phyloP scores from a whole-genome alignment of 2,329 filamentous ascomycete species.

The Zymoseptoria crescenta region DNA sequence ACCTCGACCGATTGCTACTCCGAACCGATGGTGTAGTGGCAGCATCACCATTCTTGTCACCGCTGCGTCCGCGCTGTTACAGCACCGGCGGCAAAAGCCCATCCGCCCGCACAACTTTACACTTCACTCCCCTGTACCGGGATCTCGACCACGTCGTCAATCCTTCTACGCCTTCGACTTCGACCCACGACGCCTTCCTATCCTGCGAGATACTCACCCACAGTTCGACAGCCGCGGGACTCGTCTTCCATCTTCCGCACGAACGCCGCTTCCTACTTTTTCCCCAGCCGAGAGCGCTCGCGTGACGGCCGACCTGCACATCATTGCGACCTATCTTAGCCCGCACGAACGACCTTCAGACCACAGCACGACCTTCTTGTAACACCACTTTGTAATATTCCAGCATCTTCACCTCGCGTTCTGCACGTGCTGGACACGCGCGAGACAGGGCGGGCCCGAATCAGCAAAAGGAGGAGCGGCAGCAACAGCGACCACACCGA shows the following conservation, averaged over 20 bases:
- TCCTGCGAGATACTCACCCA: neutral
- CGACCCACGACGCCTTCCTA: neutral
- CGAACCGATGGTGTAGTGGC: neutral
- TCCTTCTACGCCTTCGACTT: neutral
- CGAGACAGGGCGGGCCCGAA: neutral
- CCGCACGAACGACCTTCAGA: neutral
- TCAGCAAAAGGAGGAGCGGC: neutral
- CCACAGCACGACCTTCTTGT: constrained; percentile 1
- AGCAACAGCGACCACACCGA: neutral
- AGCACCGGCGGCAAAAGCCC: neutral
- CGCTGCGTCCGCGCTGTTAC: neutral
- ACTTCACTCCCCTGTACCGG: neutral
- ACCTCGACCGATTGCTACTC: neutral
- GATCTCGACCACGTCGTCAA: neutral
- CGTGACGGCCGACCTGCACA: neutral
- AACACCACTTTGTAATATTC: neutral
- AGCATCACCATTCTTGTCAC: neutral
- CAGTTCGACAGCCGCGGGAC: neutral
- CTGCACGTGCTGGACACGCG: constrained; percentile 3
- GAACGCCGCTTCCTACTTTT: constrained; percentile 2
- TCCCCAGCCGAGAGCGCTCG: neutral
- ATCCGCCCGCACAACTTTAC: neutral
- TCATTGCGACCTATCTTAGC: neutral
- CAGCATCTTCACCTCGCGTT: neutral
- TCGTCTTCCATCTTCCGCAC: neutral